Evolutionary conservation across 148 eudicot genomes (phyloP).

Genomic region (Chenopodium quinoa): DNA sequence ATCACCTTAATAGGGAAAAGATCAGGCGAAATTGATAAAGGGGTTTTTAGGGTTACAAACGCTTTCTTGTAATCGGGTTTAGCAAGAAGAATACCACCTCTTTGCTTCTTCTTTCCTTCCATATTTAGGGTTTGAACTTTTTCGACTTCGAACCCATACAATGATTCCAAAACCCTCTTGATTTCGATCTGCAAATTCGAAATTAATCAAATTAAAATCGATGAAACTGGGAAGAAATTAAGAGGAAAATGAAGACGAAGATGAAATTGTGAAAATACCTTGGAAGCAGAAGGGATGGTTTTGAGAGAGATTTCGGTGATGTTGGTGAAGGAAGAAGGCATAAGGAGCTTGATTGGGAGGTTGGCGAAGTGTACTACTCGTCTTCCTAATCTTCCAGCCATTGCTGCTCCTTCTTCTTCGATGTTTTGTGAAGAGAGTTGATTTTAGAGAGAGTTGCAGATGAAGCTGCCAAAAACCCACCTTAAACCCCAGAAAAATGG

Average conservation of each 20-base stretch:
- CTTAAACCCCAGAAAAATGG: background rate
- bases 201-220: background rate
- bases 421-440: background rate
- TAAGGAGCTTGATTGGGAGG: slow-evolving; percentile 84
- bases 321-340: slow-evolving; percentile 82
- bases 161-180: slow-evolving; percentile 78
- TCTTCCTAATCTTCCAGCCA: slow-evolving; percentile 69
- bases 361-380: slow-evolving; percentile 76
- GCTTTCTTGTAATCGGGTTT: slow-evolving; percentile 91
- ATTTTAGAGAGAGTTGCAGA: too few relatives aligned
- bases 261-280: slow-evolving; percentile 33
- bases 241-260: background rate
- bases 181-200: slow-evolving; percentile 51
- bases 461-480: background rate
- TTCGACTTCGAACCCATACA: slow-evolving; percentile 81
- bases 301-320: slow-evolving; percentile 90
- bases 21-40: slow-evolving; percentile 72
- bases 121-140: slow-evolving; percentile 77
- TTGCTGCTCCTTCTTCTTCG: slow-evolving; percentile 13
- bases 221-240: background rate
- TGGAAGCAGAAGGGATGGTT: slow-evolving; percentile 90
- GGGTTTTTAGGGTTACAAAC: slow-evolving; percentile 61
- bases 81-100: slow-evolving; percentile 74
- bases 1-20: slow-evolving; percentile 62
- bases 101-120: slow-evolving; percentile 94